Base-by-base conservation (phyloP, 768 basidiomycete species). In the Panus rudis region DNA sequence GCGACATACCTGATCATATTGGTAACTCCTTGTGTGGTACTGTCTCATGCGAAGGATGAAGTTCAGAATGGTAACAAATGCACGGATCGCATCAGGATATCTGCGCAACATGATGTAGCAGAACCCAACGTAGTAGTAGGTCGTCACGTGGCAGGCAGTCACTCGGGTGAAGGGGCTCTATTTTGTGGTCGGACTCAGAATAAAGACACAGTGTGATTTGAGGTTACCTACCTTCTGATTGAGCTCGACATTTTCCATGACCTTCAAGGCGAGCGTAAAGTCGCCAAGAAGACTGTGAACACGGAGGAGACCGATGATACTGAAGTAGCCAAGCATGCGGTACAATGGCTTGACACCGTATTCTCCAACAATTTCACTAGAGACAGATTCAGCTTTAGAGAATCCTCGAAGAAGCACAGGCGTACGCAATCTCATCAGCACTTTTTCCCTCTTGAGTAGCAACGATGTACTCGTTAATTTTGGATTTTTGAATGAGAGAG, bases 201-300 rank as follows among this genome's bases (percentile, higher is more conserved):
- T 10, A 19, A n/a, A 5, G 19, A n/a, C 5, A 12, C 20, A 3
- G 21, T 17, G 26, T 4, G 10, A 6, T 22, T 2, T 13, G 26
- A 21, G 1, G 21, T 13, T 16, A 40, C 57, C 8, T 34, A 79
- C 87, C 67, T 91, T 93, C 70, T 88, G 88, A 59, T 82, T 87
- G 30, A 98, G 76, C 55, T 96, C 92, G 19, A 97, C 85, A 55
- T 84, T 81, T 56, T 96, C 92, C 81, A 98, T 84, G 25, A 94
- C 83, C 62, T 96, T 93, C 42, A 99, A 72, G 1, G 89, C 96
- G 35, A 99, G 80, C 8, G 88, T 89, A 61, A 89, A 93, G 64
- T 99, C 96, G 22, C 96, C 96, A 12, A 99, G 79, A 17, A 98
- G 78, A 37, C 90, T 87, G 61, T 98, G 96, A 2, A 99, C 96